Evolutionary conservation across 2,329 filamentous ascomycete genomes (phyloP), one percentile per base, ranked within the genome.

Genomic region (Colletotrichum tabaci): DNA sequence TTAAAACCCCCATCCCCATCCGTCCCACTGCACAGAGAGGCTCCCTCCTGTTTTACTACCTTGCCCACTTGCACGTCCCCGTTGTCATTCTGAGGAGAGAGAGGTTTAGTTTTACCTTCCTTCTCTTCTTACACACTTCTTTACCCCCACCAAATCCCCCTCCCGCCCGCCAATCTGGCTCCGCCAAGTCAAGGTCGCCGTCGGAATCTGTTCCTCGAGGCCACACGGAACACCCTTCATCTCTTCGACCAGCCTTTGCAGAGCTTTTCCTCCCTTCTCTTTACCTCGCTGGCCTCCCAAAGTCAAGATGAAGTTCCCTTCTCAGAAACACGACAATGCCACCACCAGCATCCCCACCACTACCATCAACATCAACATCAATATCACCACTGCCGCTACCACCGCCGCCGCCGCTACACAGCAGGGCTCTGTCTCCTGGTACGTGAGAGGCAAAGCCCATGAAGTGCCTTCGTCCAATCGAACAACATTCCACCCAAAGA

Each of bases 361-460:
- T 35, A 35, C 30, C 8, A 35, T 35, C 30, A 35, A 1, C 30
- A 35, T 35, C 30, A 35, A 6, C 8, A 35, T 35, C 8, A 35
- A 35, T 7, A 35, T 9, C 30, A 35, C 8, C 8, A 35, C 8
- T 35, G 1, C 6, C 30, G 9, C 30, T 9, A 9, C 30, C 30
- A 18, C 12, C 13, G 13, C 35, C n/a, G 40, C 53, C n/a, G 26
- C 18, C 26, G 12, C 12, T 2, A 10, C 58, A 6, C 18, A 61
- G 44, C 44, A 49, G 26, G 58, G 58, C 18, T 61, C 58, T 13
- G 44, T 26, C 44, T 7, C n/a, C 58, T 49, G 21, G 58, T 61
- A 49, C 23, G 58, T 61, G 44, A 30, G 10, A 9, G n/a, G 9
- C 23, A 49, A 13, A 12, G n/a, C 35, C 52, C 30, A 55, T 38